Evolutionary conservation across 1,284 basidiomycete genomes (phyloP), one percentile per base, ranked within the genome.

Genomic region (Papiliotrema flavescens): DNA sequence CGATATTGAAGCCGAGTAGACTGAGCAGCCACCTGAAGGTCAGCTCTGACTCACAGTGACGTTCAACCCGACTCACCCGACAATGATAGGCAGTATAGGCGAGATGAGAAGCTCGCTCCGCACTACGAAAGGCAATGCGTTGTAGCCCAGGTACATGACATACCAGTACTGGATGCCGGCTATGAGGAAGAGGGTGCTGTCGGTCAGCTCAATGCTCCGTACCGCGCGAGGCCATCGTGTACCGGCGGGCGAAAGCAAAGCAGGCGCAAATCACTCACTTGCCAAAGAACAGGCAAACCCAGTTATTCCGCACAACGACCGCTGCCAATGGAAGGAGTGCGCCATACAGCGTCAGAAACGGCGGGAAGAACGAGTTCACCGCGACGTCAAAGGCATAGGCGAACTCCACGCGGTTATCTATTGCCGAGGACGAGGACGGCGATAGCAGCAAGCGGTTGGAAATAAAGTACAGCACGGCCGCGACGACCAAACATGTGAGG

Each of bases 381-480:
- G 94, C 91, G 17, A 96, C 89, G 74, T 96, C 93, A 67, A 97
- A 94, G 15, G 89, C 89, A 75, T 94, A 96, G 17, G 86, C 88
- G 87, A 88, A 92, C 79, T 93, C 90, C 43, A 93, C 87, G 15
- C 78, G 75, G 22, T 87, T 85, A 64, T 90, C 88, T 6, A 83
- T 80, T 0, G 84, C 82, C 2, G 84, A 83, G 17, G 85, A 50
- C 0, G 63, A 45, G 6, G 87, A 83, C 14, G 88, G 83, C 15
- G 86, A 85, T 20, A 89, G 79, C 42, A 89, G 76, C 20, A 90
- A 80, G 76, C 66, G 81, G 71, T 90, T 91, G 24, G 88, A 82
- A 41, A 86, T 82, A 54, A 87, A 87, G 89, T 90, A 94, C 32
- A 95, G 75, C 7, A 89, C 59, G 2, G 87, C 88, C 2, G 90